Percentiles rank a stretch among this genome's conserved stretches.
Conservation (phyloP, 129 eudicot genomes). For the Logfia minima region DNA sequence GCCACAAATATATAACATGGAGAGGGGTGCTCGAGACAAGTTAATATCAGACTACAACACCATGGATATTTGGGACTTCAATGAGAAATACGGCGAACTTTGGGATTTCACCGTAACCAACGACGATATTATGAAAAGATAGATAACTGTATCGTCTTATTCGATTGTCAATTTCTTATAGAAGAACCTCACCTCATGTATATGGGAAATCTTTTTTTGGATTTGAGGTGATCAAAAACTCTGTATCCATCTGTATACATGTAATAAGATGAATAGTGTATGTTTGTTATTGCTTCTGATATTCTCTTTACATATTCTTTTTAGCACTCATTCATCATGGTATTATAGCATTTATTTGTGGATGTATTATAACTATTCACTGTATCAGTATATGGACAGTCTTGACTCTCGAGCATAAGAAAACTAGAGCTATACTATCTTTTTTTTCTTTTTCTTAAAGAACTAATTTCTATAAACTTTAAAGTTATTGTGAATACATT, state of each 20-base stretch:
- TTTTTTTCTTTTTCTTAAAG: not conserved
- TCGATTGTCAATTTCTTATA: not conserved
- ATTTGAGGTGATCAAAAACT: conserved; percentile 10
- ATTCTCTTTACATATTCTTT: not conserved
- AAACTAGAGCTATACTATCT: not conserved
- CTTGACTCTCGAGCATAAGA: not conserved
- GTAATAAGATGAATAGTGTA: not conserved
- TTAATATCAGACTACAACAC: conserved; percentile 87
- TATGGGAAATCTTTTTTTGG: conserved; percentile 1
- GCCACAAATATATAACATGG: conserved; percentile 91
- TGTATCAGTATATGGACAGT: not conserved
- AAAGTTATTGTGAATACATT: not conserved
- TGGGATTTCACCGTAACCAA: conserved; percentile 89
- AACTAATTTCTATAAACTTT: not conserved
- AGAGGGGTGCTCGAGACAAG: conserved; percentile 86
- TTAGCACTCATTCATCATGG: not conserved
- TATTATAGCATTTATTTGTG: not conserved
- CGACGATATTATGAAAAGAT: conserved; percentile 70
- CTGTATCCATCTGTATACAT: conserved; percentile 6
- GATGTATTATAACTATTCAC: not conserved
- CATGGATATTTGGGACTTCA: conserved; percentile 95
- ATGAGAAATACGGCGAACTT: conserved; percentile 91
- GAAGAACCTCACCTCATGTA: conserved; percentile 27
- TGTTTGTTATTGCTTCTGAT: not conserved
- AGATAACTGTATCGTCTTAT: not conserved